Evolutionary conservation across 768 basidiomycete genomes (phyloP), one percentile per base, ranked within the genome.

Genomic region (Mycena latifolia): DNA sequence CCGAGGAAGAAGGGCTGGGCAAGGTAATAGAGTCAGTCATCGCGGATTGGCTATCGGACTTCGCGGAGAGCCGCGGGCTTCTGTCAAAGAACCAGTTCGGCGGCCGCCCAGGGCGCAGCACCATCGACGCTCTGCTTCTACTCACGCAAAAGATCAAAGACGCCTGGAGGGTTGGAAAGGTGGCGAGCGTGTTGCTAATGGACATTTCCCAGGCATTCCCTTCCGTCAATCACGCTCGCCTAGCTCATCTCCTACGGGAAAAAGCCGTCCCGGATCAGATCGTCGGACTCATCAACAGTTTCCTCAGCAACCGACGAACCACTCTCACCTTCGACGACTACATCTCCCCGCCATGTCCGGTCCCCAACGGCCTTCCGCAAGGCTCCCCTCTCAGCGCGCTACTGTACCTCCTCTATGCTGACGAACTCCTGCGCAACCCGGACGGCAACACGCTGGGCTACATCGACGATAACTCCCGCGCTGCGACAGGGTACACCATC

Each of bases 351-450:
- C n/a, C n/a, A n/a, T n/a, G n/a, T n/a, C n/a, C n/a, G n/a, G n/a
- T n/a, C n/a, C n/a, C n/a, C n/a, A n/a, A n/a, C n/a, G n/a, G n/a
- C n/a, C n/a, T n/a, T n/a, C n/a, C n/a, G n/a, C n/a, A n/a, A n/a
- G n/a, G n/a, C n/a, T n/a, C n/a, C n/a, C n/a, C n/a, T n/a, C 27
- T 61, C 12, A 51, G 46, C 50, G 24, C 51, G 14, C 24, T 61
- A n/a, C 50, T 61, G 3, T 61, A 35, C 50, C 47, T 61, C 25
- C 2, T 61, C 50, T 61, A 28, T 50, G 37, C 33, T 3, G 47
- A 46, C 14, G 22, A 43, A 2, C 39, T 53, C 14, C 37, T 61
- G 15, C 37, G 29, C 2, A 37, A 35, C 22, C n/a, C 24, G 3
- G 53, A 39, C 31, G 15, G 35, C 24, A 39, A 37, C 37, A 17